Base-by-base conservation (phyloP, 441 rosid species). In the Aleurites moluccanus region DNA sequence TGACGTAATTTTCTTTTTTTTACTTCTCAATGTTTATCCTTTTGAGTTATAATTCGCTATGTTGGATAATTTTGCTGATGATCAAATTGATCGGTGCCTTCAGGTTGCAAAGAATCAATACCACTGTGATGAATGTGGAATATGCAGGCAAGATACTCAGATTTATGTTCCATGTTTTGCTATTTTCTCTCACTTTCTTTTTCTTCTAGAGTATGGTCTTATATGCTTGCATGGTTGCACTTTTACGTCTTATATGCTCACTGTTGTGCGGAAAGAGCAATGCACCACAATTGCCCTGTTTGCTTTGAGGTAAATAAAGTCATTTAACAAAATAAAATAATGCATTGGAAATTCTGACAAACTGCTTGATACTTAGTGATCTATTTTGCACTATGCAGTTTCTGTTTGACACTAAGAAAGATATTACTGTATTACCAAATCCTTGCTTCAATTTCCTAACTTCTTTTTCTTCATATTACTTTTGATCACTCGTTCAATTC, bases 71-170 rank as follows among this genome's bases (percentile, higher is more conserved):
- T 64, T 53, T 75, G 47, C 75, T 72, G 63, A 70, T 56, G 47
- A 68, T 56, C 60, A 20, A 72, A 62, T 47, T 67, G 27, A 20
- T 68, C 13, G 63, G 38, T 60, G 62, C 57, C 74, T 83, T 77
- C 83, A 91, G 92, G 79, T 85, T 69, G 84, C 88, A 0, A 91
- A 91, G 80, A 82, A 77, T 47, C 92, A 88, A 73, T 91, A 87
- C 79, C 96, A 91, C 73, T 91, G 96, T 42, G 78, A 85, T 80
- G 90, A 85, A n/a, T 89, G 96, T 77, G 91, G 92, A 70, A 86
- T 89, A 52, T 91, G 94, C 86, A 80, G 91, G 96, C 86, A 75
- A 74, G 69, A 40, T 13, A 45, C 28, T 59, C 62, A 14, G 52
- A 18, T 27, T 35, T 7, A 21, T 14, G 50, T 38, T 28, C 15